Percentiles rank a stretch among this genome's conserved stretches.
phyloP scores from a whole-genome alignment of 306 rosid species.

The Malus asiatica region DNA sequence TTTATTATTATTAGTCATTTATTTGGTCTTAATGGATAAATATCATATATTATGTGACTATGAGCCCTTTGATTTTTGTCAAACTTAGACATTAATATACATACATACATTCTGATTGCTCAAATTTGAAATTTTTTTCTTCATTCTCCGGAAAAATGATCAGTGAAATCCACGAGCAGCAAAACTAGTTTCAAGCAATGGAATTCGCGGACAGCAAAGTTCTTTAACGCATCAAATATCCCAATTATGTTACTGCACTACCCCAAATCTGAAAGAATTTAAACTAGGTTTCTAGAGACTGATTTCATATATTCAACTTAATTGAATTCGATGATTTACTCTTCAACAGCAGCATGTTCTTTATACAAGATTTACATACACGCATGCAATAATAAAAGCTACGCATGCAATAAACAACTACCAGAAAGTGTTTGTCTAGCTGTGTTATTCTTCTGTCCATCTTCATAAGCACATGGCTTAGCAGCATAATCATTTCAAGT shows the following conservation, averaged over 20 bases:
- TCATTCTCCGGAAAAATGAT: slow-evolving; percentile 25
- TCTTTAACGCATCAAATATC: slow-evolving; percentile 70
- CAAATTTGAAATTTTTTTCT: not conserved
- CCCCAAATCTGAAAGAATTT: slow-evolving; percentile 31
- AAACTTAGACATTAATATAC: no score
- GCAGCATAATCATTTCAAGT: no score
- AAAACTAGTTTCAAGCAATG: slow-evolving; percentile 49
- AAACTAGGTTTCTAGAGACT: no score
- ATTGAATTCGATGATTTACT: no score
- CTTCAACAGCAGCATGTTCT: no score
- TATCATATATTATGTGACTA: not conserved
- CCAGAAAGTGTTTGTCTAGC: no score
- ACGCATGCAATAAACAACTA: no score
- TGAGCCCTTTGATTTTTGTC: not conserved
- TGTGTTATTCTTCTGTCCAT: no score
- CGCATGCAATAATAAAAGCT: no score
- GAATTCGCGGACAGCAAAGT: slow-evolving; percentile 66
- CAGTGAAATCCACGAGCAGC: slow-evolving; percentile 29
- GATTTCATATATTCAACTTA: no score
- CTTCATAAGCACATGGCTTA: no score
- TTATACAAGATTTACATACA: no score
- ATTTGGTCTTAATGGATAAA: not conserved
- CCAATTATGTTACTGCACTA: slow-evolving; percentile 70
- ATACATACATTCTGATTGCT: not conserved
- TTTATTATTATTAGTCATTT: not conserved